Percentiles rank a stretch among this genome's conserved stretches.
Evolutionary conservation across 2,329 filamentous ascomycete species (phyloP).

Genomic region (Penicillium sclerotiorum): DNA sequence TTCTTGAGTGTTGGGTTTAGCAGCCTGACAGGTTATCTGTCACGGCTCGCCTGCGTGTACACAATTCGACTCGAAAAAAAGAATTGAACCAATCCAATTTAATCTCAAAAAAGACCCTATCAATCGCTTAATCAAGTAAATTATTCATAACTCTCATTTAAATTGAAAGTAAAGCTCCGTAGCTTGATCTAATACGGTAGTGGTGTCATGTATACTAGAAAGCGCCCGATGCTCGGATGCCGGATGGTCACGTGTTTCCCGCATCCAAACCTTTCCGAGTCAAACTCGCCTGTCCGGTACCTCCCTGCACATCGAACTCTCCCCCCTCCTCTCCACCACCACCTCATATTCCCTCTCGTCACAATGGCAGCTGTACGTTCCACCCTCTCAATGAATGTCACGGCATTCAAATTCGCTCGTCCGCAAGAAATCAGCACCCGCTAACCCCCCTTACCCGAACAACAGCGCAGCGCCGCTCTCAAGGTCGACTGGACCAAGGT

Average conservation of each 20-base stretch:
- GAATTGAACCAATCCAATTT: conserved; percentile 29
- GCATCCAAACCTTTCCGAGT: conserved; percentile 45
- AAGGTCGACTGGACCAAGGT: conserved; percentile 99
- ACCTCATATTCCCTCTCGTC: conserved; percentile 31
- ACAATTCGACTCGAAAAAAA: conserved; percentile 36
- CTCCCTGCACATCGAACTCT: conserved; percentile 39
- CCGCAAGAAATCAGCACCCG: conserved; percentile 10
- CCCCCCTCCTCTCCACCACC: conserved; percentile 32
- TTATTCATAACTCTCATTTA: neutral
- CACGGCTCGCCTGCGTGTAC: conserved; percentile 36
- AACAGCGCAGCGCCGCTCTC: conserved; percentile 91
- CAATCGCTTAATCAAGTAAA: neutral
- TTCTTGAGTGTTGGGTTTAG: conserved; percentile 36
- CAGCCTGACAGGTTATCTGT: conserved; percentile 30
- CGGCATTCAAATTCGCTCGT: conserved; percentile 1
- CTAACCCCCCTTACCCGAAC: conserved; percentile 27
- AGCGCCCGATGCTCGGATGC: conserved; percentile 28
- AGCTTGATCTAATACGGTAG: neutral
- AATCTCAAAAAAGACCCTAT: neutral
- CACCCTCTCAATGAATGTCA: neutral
- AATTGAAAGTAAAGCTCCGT: neutral
- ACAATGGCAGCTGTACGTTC: conserved; percentile 49
- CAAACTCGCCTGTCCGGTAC: conserved; percentile 38
- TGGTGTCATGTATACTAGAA: neutral
- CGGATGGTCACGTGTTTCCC: conserved; percentile 36